Conservation (phyloP, 2,329 filamentous ascomycete genomes). For the Penicillium sp. region DNA sequence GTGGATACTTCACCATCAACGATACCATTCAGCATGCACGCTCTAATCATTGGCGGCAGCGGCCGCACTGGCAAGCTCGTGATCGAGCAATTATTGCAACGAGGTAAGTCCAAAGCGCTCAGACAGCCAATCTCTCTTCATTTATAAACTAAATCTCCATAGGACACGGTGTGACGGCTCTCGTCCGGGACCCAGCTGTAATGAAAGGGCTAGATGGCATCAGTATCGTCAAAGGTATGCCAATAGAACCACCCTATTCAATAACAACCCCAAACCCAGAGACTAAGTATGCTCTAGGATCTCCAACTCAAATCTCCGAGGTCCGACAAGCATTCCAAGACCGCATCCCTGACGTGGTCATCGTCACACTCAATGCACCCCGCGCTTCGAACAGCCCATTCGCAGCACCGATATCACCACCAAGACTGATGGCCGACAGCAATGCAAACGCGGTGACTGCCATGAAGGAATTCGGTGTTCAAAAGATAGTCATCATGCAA, state of each 20-base stretch:
- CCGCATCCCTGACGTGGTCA: conserved; percentile 44
- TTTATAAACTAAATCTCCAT: background rate
- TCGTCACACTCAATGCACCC: conserved; percentile 58
- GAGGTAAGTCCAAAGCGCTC: conserved; percentile 26
- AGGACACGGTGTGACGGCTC: conserved; percentile 47
- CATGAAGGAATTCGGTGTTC: conserved; percentile 47
- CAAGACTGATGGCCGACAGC: conserved; percentile 56
- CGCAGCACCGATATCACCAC: conserved; percentile 51
- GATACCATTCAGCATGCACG: conserved; percentile 25
- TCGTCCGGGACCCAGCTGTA: conserved; percentile 44
- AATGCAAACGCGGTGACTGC: conserved; percentile 45
- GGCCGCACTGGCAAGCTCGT: conserved; percentile 54
- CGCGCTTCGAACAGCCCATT: conserved; percentile 58
- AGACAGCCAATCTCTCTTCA: background rate
- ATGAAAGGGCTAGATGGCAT: conserved; percentile 33
- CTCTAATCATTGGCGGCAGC: conserved; percentile 53
- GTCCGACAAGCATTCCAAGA: conserved; percentile 27
- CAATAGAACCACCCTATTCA: background rate
- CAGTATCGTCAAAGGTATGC: conserved; percentile 31
- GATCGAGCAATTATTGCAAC: conserved; percentile 47
- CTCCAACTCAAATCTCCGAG: conserved; percentile 31
- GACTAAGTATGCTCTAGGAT: conserved; percentile 19
- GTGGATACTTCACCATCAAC: background rate
- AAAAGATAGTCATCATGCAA: conserved; percentile 58
- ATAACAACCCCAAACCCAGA: background rate